These are phyloP conservation scores for Abrus pulchellus DNA, from an alignment of 306 rosid species.

Conservation along the genomic window DNA sequence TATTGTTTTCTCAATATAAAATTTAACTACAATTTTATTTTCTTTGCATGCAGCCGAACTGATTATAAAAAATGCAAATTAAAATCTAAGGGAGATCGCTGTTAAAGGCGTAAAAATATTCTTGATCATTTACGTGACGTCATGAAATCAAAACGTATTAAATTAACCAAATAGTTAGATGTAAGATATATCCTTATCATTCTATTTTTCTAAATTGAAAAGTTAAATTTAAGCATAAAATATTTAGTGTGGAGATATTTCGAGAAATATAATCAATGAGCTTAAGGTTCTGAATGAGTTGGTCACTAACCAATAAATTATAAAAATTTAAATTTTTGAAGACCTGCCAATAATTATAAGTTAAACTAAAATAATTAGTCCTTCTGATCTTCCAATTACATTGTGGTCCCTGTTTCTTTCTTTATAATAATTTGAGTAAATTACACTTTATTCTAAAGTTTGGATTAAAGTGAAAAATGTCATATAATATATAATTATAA, in stretches of 20 bases:
- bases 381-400: not conserved
- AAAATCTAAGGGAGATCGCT: slow-evolving; percentile 43
- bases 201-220: slow-evolving; percentile 18
- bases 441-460: not conserved
- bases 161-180: slow-evolving; percentile 39
- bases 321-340: not conserved
- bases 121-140: slow-evolving; percentile 12
- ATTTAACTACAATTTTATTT: slow-evolving; percentile 25
- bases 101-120: slow-evolving; percentile 11
- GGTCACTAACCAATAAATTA: not conserved
- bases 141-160: slow-evolving; percentile 28
- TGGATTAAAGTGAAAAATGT: not conserved
- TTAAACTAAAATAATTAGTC: not conserved
- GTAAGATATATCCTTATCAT: slow-evolving; percentile 16
- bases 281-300: not conserved
- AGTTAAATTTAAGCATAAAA: not conserved
- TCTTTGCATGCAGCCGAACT: slow-evolving; percentile 26
- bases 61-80: not conserved
- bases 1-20: slow-evolving; percentile 16
- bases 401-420: not conserved
- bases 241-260: not conserved
- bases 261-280: not conserved
- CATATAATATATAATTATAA: not conserved
- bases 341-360: not conserved
- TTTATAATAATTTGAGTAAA: not conserved